Evolutionary conservation across 148 eudicot species (phyloP), one percentile per base, ranked within the genome.

Genomic region (Heliosperma pusillum): DNA sequence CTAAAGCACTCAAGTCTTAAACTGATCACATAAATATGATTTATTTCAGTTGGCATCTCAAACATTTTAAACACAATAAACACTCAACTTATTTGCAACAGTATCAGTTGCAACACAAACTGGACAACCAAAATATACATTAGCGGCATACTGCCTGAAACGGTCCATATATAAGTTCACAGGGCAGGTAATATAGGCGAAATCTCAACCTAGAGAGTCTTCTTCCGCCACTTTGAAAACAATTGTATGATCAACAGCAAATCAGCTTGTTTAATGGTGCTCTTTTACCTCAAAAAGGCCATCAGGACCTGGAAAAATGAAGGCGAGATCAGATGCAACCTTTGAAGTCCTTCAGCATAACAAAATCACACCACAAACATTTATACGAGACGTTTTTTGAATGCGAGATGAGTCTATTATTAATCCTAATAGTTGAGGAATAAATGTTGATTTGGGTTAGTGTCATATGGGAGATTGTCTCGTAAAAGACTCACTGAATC

Each of bases 231-330:
- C 10, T 59, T 60, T 71, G 44, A 58, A 13, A 9, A 72, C n/a
- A 66, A 76, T 58, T 44, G 26, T 53, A 76, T 2, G 68, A 50
- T 61, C 58, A 66, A 40, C 64, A 76, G 42, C 25, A 76, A 63
- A 70, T 5, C 57, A 25, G 29, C 44, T 61, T 60, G 58, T 68
- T 81, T 70, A 81, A 71, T 90, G 88, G 24, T 87, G 81, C 67
- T 88, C 83, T 63, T 50, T 56, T 13, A 45, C 73, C 83, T 90
- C 95, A 76, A 90, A 90, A 53, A 90, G 91, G 60, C 95, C 95
- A 78, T 90, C 86, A 7, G 95, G 91, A 80, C 95, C 95, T 90
- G 85, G 78, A 86, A 67, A 40, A 7, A 66, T 71, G 10, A 50
- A 61, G 64, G 26, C 26, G 9, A 13, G 4, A 10, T 83, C 27